Conservation (phyloP, 2,329 filamentous ascomycete genomes). For the Hortaea werneckii region DNA sequence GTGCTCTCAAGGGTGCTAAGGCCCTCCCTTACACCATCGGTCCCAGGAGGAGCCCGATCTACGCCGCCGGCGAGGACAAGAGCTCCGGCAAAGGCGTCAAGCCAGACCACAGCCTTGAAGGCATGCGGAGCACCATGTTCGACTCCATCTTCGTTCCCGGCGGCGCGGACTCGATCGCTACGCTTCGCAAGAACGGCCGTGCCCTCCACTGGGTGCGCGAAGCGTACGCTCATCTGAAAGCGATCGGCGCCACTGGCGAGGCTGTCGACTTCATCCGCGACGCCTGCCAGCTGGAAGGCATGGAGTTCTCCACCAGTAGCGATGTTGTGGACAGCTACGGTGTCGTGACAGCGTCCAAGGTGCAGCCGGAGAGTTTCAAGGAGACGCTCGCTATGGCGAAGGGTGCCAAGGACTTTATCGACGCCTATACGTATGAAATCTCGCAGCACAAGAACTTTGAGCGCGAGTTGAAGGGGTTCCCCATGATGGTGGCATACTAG, state of each 20-base stretch:
- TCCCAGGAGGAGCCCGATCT: constrained; percentile 55
- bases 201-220: constrained; percentile 69
- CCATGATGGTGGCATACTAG: constrained; percentile 58
- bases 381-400: constrained; percentile 55
- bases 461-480: constrained; percentile 62
- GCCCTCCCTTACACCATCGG: constrained; percentile 67
- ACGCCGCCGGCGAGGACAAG: constrained; percentile 48
- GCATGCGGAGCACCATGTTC: constrained; percentile 70
- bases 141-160: constrained; percentile 71
- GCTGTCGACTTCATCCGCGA: constrained; percentile 53
- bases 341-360: constrained; percentile 56
- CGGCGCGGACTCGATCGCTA: constrained; percentile 52
- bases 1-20: constrained; percentile 49
- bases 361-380: constrained; percentile 47
- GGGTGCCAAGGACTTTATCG: constrained; percentile 58
- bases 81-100: constrained; percentile 44
- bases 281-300: constrained; percentile 35
- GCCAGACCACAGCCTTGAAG: constrained; percentile 71
- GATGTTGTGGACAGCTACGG: constrained; percentile 61
- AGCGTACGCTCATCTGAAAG: constrained; percentile 72
- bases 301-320: constrained; percentile 39
- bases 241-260: constrained; percentile 66
- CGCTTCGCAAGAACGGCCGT: constrained; percentile 58
- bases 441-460: constrained; percentile 64
- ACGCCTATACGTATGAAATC: constrained; percentile 59